Evolutionary conservation across 768 basidiomycete genomes (phyloP).

Genomic region (Dendrothele bispora): DNA sequence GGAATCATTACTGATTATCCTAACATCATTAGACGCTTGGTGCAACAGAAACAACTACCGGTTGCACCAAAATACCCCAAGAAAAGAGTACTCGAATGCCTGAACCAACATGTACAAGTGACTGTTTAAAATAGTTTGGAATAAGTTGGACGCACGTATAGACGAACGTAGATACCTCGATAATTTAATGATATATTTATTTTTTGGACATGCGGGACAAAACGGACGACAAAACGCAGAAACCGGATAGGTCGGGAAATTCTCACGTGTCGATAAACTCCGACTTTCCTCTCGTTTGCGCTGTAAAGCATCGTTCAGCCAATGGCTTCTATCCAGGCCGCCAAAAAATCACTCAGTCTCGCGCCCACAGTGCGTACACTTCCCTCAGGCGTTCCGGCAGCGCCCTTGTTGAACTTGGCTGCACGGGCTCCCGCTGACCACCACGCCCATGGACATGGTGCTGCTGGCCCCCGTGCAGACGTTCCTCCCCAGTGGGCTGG

Average conservation of each 20-base stretch:
- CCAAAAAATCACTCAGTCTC: slow-evolving; percentile 82
- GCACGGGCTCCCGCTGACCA: slow-evolving; percentile 60
- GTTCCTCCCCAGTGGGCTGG: slow-evolving; percentile 62
- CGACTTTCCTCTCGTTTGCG: slow-evolving; percentile 15
- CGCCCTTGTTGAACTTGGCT: slow-evolving; percentile 72
- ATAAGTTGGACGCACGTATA: too few relatives aligned
- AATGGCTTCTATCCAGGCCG: slow-evolving; percentile 74
- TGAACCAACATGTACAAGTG: slow-evolving; percentile 60
- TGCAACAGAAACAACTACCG: slow-evolving; percentile 48
- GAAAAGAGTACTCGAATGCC: slow-evolving; percentile 58
- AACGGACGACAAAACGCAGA: too few relatives aligned
- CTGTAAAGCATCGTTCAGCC: too few relatives aligned
- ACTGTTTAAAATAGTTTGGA: too few relatives aligned
- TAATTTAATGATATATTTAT: too few relatives aligned
- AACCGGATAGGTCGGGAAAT: too few relatives aligned
- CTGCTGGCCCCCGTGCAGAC: slow-evolving; percentile 58
- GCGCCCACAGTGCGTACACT: slow-evolving; percentile 79
- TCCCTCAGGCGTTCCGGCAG: slow-evolving; percentile 77
- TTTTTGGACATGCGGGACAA: too few relatives aligned
- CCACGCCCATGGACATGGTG: slow-evolving; percentile 59
- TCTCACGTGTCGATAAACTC: slow-evolving; percentile 10
- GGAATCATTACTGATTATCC: slow-evolving; percentile 83
- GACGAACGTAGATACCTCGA: too few relatives aligned
- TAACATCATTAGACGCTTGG: slow-evolving; percentile 52
- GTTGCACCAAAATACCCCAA: slow-evolving; percentile 62